Percentiles rank a stretch among this genome's conserved stretches.
Evolutionary conservation across 2,329 filamentous ascomycete genomes (phyloP).

Genomic region (Alternaria postmessia): DNA sequence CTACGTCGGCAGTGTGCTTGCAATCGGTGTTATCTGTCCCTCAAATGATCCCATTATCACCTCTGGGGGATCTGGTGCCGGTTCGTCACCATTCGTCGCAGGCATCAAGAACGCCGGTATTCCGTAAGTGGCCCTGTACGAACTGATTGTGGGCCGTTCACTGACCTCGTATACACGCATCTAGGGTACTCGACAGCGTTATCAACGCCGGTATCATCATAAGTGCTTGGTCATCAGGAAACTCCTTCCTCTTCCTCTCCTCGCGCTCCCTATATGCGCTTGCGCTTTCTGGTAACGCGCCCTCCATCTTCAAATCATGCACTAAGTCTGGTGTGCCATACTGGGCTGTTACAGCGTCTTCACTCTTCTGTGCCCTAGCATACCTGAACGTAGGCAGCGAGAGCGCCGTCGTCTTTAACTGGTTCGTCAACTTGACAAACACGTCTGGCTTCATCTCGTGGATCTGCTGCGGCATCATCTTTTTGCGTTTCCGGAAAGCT

Average conservation of each 20-base stretch:
- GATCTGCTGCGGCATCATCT: conserved; percentile 64
- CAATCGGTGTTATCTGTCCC: conserved; percentile 68
- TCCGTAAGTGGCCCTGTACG: conserved; percentile 24
- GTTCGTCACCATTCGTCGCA: conserved; percentile 61
- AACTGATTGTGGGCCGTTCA: background rate
- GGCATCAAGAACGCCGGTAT: conserved; percentile 61
- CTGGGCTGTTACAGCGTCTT: conserved; percentile 55
- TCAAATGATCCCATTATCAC: conserved; percentile 61
- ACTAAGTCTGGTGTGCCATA: conserved; percentile 67
- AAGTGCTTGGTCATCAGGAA: conserved; percentile 67
- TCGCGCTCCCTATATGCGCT: conserved; percentile 63
- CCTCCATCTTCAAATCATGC: conserved; percentile 66
- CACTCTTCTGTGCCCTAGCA: conserved; percentile 56
- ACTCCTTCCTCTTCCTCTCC: conserved; percentile 63
- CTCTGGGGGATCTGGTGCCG: conserved; percentile 62
- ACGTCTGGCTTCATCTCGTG: conserved; percentile 63
- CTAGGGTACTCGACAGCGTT: conserved; percentile 65
- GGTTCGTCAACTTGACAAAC: conserved; percentile 75
- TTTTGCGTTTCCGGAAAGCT: conserved; percentile 67
- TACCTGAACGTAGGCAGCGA: conserved; percentile 59
- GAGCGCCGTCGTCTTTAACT: conserved; percentile 64
- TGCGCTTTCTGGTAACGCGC: conserved; percentile 71
- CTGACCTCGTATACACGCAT: background rate
- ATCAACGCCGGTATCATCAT: conserved; percentile 75
- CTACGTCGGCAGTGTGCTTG: conserved; percentile 65